Conservation (phyloP, 1,284 basidiomycete species). For the Ceratobasidium sp. region DNA sequence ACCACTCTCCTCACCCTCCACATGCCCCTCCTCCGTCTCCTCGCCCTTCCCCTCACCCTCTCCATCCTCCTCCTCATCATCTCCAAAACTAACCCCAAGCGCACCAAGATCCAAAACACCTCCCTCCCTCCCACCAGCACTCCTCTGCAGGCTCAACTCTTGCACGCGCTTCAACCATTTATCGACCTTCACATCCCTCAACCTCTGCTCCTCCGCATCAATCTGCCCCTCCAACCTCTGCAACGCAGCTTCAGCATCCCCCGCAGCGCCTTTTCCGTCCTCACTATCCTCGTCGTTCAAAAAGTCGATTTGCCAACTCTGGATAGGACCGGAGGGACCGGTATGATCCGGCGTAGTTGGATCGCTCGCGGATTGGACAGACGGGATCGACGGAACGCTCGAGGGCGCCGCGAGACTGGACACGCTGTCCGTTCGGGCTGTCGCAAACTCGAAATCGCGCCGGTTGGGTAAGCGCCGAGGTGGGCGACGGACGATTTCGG, state of each 20-base stretch:
- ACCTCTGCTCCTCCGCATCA: slow-evolving; percentile 74
- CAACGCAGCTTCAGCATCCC: slow-evolving; percentile 84
- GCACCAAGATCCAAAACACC: slow-evolving; percentile 63
- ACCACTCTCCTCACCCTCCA: slow-evolving; percentile 48
- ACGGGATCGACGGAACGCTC: slow-evolving; percentile 62
- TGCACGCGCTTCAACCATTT: slow-evolving; percentile 82
- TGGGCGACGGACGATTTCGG: slow-evolving; percentile 52
- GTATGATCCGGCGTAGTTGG: slow-evolving; percentile 41
- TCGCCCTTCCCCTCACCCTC: slow-evolving; percentile 57
- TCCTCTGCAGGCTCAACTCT: slow-evolving; percentile 59
- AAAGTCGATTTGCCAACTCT: slow-evolving; percentile 84
- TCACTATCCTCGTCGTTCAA: slow-evolving; percentile 78
- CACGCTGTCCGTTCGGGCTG: slow-evolving; percentile 73
- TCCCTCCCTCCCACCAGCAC: slow-evolving; percentile 71
- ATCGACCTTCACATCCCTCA: slow-evolving; percentile 82
- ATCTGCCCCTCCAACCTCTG: slow-evolving; percentile 85
- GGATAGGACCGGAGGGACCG: slow-evolving; percentile 62
- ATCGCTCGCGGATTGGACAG: slow-evolving; percentile 52
- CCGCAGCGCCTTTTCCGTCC: slow-evolving; percentile 70
- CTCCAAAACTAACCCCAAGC: slow-evolving; percentile 55
- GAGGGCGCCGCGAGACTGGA: slow-evolving; percentile 74
- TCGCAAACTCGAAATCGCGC: slow-evolving; percentile 82
- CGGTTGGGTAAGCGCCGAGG: slow-evolving; percentile 74
- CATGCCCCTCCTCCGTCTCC: not conserved
- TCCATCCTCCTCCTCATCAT: slow-evolving; percentile 63